phyloP scores from a whole-genome alignment of 2,329 filamentous ascomycete genomes.

The Rutstroemia sp. region DNA sequence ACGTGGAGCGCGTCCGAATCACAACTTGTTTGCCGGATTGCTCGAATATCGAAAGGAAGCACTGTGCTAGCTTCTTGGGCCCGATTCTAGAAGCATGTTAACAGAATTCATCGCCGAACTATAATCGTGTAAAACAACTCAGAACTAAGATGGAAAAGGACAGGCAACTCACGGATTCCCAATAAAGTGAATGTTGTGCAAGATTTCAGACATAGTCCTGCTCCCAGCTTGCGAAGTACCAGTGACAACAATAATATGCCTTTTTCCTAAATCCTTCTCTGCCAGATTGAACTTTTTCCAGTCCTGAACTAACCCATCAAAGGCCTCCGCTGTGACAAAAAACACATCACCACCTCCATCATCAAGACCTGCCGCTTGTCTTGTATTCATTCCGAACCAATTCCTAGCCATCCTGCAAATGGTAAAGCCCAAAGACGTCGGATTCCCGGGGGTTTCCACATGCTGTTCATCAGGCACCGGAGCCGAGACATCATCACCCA shows the following conservation, averaged over 20 bases:
- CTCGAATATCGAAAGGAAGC: constrained; percentile 1
- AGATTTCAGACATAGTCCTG: not conserved
- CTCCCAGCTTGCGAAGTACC: not conserved
- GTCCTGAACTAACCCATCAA: not conserved
- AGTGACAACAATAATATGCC: constrained; percentile 2
- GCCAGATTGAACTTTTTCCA: not conserved
- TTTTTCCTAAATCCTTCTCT: not conserved
- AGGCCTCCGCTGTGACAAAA: not conserved
- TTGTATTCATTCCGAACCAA: constrained; percentile 10
- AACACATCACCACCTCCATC: not conserved
- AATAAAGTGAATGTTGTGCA: constrained; percentile 3
- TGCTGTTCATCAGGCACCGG: not conserved
- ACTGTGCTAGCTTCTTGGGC: not conserved
- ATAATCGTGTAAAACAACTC: too few species aligned
- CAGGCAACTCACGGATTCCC: not conserved
- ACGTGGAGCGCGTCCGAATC: too few species aligned
- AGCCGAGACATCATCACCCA: constrained; percentile 14
- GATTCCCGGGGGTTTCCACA: not conserved
- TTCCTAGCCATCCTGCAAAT: constrained; percentile 7
- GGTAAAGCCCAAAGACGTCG: not conserved
- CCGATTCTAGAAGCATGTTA: not conserved
- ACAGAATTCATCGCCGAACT: not conserved
- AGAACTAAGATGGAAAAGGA: not conserved
- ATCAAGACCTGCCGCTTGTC: not conserved
- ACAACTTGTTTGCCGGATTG: not conserved